Base-by-base conservation (phyloP, 345 rosid genomes). In the Acer negundo region DNA sequence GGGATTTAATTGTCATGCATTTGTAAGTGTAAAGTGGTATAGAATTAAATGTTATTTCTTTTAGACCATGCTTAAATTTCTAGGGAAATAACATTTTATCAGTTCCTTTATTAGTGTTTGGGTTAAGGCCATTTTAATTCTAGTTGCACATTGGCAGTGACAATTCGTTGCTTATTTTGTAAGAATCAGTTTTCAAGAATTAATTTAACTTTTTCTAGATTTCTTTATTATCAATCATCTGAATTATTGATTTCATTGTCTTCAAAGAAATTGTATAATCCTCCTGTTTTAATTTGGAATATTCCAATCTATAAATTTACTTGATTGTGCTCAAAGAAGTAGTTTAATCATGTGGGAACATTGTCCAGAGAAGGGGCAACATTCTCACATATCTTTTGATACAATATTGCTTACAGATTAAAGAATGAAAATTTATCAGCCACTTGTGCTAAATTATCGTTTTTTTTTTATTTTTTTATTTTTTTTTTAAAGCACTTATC, bases 11-110 rank as follows among this genome's bases (percentile, higher is more conserved):
- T 35, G 13, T 38, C 12, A 66, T 40, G 40, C 40, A 16, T 38
- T 9, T 62, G 23, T 51, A n/a, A 59, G 23, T 1, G 6, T 42
- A 10, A 67, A 42, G 4, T 10, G 55, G 55, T 42, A 42, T 67
- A 9, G 3, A 4, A 5, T 22, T 20, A 44, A 4, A 68, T 20
- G 7, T 8, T 15, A 1, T 7, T 49, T 70, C 22, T 51, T 7
- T 47, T 51, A 70, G 23, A 49, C 42, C 67, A 35, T 56, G 68
- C 77, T 56, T 40, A 47, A 23, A 44, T 26, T 47, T 51, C 23
- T 49, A 9, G 12, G 16, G 62, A 75, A 67, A 16, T 10, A 13
- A 31, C 24, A 47, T 17, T 47, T 49, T 6, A 44, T 69, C 24
- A 42, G 51, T 40, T 8, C 7, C 23, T 67, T 67, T 40, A 9